Evolutionary conservation across 768 basidiomycete genomes (phyloP).

Genomic region (Coprinopsis marcescibilis): DNA sequence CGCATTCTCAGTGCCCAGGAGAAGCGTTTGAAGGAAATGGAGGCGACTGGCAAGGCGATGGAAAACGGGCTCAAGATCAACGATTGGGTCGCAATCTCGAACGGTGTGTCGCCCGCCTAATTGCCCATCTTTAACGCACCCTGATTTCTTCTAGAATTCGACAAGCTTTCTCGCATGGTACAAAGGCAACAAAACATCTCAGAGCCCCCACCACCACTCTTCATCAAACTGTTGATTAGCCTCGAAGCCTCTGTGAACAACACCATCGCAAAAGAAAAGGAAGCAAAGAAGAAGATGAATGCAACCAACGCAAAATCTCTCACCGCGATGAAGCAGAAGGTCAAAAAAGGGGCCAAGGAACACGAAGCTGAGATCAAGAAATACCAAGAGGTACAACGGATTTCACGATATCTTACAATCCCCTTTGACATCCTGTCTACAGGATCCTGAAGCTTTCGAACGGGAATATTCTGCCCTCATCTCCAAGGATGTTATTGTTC

Average conservation of each 20-base stretch:
- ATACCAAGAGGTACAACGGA: conserved; percentile 63
- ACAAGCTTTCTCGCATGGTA: conserved; percentile 89
- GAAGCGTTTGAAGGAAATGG: conserved; percentile 92
- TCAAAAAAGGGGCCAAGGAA: conserved; percentile 88
- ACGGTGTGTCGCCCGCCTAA: conserved; percentile 47
- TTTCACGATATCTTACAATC: not conserved
- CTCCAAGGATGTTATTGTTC: conserved; percentile 26
- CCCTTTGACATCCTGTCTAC: conserved; percentile 5
- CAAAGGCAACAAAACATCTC: conserved; percentile 80
- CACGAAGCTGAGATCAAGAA: conserved; percentile 74
- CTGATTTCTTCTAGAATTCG: conserved; percentile 64
- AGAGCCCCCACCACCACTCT: conserved; percentile 85
- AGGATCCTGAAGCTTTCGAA: conserved; percentile 91
- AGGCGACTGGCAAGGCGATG: conserved; percentile 83
- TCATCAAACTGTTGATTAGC: conserved; percentile 63
- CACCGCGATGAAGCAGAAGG: conserved; percentile 97
- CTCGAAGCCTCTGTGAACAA: conserved; percentile 73
- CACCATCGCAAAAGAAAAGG: conserved; percentile 81
- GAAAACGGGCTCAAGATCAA: conserved; percentile 95
- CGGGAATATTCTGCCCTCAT: conserved; percentile 58
- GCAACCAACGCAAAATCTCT: conserved; percentile 89
- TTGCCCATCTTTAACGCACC: not conserved
- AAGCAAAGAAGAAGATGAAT: conserved; percentile 95
- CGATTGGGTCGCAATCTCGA: conserved; percentile 91
- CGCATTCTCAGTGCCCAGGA: conserved; percentile 86